Base-by-base conservation (phyloP, 495 filamentous ascomycete species). In the Glonium stellatum region DNA sequence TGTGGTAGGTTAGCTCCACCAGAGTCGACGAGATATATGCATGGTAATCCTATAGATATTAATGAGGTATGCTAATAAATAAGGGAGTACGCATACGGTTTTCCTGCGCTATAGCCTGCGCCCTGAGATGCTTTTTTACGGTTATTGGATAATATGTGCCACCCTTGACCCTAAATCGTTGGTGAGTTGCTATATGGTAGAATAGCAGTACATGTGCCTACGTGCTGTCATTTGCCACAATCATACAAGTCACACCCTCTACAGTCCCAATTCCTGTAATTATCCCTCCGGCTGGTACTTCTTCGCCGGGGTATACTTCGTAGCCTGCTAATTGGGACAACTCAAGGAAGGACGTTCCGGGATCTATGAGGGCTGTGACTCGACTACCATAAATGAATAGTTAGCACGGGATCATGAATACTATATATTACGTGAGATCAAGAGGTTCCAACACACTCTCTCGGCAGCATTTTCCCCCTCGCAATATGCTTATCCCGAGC, bases 61-160 rank as follows among this genome's bases (percentile, higher is more conserved):
- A 55, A 10, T 12, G 19, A 47, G 19, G 42, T 36, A 13, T 41
- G 54, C 35, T 23, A 49, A 27, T 22, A 1, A n/a, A 58, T 5
- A 21, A 15, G 19, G n/a, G 11, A 27, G 47, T 25, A 49, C 27
- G 37, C 54, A 76, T 69, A 59, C 83, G 84, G 69, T 97, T 98
- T 72, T 97, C 88, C 61, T 89, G 82, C 1, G 93, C 93, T 57
- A 97, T 87, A 23, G 84, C 86, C 72, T 98, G 93, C 22, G 93
- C 93, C 57, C 93, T 84, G 13, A 97, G 78, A 74, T 97, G 95
- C 76, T 98, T 98, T 77, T 96, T 96, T 35, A 98, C 91, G 1
- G 93, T 98, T 54, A 98, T 92, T 0, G 93, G 93, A 72, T 91
- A 97, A 75, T 98, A 98, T 1, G 95, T 97, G 49, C 93, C 93